A percentile compares a stretch with the other conserved stretches of the same genome.
Conservation (phyloP, 2,329 filamentous ascomycete genomes). For the Alternaria angustiovoidea region DNA sequence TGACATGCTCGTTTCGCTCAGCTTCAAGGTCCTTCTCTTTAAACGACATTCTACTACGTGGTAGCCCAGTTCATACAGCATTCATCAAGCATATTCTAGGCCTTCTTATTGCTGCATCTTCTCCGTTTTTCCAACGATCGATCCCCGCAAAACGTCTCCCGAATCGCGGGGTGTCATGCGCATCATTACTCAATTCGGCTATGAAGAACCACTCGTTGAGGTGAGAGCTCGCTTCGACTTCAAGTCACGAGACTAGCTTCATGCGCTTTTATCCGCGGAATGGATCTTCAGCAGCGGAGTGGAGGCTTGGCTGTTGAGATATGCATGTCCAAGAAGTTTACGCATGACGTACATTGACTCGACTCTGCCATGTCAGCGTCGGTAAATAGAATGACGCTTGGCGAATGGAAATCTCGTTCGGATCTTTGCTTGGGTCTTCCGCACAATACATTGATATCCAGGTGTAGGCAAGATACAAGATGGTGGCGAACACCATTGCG, state of each 20-base stretch:
- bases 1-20: slow-evolving; percentile 3
- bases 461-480: too few relatives aligned
- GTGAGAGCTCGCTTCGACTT: background rate
- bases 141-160: slow-evolving; percentile 12
- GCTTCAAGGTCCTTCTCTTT: background rate
- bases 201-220: background rate
- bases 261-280: background rate
- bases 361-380: slow-evolving; percentile 2
- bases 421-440: background rate
- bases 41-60: background rate
- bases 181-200: slow-evolving; percentile 2
- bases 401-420: background rate
- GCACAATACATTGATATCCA: too few relatives aligned
- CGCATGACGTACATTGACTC: slow-evolving; percentile 1
- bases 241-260: background rate
- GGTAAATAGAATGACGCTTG: background rate
- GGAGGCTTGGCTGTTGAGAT: slow-evolving; percentile 3
- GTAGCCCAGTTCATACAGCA: fast-evolving
- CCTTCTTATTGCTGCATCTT: background rate
- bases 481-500: too few relatives aligned
- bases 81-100: background rate
- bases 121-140: slow-evolving; percentile 8
- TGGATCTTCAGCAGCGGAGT: background rate
- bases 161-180: slow-evolving; percentile 16
- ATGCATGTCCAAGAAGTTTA: background rate